Conservation (phyloP, 2,329 filamentous ascomycete genomes). For the Ceratocystis ficicola region DNA sequence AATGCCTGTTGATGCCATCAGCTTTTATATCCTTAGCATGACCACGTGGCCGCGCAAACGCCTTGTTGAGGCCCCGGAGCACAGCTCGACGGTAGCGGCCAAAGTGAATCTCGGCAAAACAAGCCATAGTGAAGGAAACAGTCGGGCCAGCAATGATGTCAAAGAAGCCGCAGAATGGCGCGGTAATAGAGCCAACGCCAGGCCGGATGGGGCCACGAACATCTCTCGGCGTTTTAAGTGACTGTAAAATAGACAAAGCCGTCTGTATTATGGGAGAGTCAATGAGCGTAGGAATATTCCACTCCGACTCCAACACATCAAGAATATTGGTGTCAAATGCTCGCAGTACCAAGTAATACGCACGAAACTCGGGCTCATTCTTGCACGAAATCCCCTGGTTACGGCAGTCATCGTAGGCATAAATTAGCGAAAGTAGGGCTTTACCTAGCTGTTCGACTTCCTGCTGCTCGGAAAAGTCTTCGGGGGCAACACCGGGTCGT, state of each 20-base stretch:
- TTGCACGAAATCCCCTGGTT: conserved; percentile 45
- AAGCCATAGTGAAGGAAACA: conserved; percentile 58
- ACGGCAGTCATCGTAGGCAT: conserved; percentile 54
- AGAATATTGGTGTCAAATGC: conserved; percentile 46
- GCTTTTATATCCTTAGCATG: conserved; percentile 50
- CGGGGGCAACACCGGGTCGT: conserved; percentile 41
- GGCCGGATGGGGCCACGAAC: conserved; percentile 46
- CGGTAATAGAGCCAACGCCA: conserved; percentile 24
- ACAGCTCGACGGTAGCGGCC: conserved; percentile 47
- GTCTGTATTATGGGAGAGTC: conserved; percentile 48
- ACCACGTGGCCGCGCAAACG: conserved; percentile 45
- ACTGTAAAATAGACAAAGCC: conserved; percentile 48
- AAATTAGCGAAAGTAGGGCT: conserved; percentile 50
- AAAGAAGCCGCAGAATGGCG: conserved; percentile 44
- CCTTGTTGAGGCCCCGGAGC: conserved; percentile 42
- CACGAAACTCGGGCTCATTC: conserved; percentile 54
- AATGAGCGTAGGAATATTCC: conserved; percentile 44
- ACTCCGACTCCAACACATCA: conserved; percentile 42
- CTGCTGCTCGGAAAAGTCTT: conserved; percentile 54
- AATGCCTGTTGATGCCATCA: conserved; percentile 41
- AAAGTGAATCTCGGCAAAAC: conserved; percentile 57
- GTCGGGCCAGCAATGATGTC: conserved; percentile 43
- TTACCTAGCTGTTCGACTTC: conserved; percentile 57
- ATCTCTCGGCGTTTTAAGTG: conserved; percentile 46
- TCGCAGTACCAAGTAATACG: conserved; percentile 53